Evolutionary conservation across 345 rosid genomes (phyloP), one percentile per base, ranked within the genome.

Genomic region (Iberis pinnata): DNA sequence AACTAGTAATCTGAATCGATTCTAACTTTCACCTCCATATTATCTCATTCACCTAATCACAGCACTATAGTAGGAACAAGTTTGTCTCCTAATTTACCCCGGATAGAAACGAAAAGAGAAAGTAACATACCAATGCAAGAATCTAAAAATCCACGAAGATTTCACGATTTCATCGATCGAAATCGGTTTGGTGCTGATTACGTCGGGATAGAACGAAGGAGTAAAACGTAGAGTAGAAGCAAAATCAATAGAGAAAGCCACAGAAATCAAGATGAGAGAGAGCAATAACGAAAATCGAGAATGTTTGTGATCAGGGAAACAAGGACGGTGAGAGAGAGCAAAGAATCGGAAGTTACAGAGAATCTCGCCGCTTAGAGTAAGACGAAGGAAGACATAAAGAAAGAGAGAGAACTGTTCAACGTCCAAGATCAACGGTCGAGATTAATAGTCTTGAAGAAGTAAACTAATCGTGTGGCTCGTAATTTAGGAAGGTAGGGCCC

Each of bases 171-270:
- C 66, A 24, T 56, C 60, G 51, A 69, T 63, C 73, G 69, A 70
- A 68, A 74, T 73, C 68, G 25, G 35, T 53, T 33, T 43, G 53
- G 60, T 17, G 22, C 49, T 18, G 43, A 27, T 3, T 9, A 4
- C 32, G 37, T 48, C 63, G 46, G 16, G 3, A 38, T 15, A 51
- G 60, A 6, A n/a, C 38, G 29, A 46, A 54, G 35, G 43, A 12
- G 52, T 15, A 31, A 4, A 43, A 73, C 79, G 78, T 78, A 48
- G 75, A 74, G 73, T 75, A 51, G 10, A 80, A 80, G 87, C 81
- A 80, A 78, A 76, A 41, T 33, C 48, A 18, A 26, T 1, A 58
- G 5, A 17, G 9, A 29, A 1, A 3, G 14, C 29, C 8, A 46
- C 49, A 41, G 32, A 29, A 32, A 56, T 49, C 32, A 0, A 8